Percentiles rank a stretch among this genome's conserved stretches.
phyloP scores from a whole-genome alignment of 192 early-diverging fungal genomes.

The Jimgerdemannia flammicorona region DNA sequence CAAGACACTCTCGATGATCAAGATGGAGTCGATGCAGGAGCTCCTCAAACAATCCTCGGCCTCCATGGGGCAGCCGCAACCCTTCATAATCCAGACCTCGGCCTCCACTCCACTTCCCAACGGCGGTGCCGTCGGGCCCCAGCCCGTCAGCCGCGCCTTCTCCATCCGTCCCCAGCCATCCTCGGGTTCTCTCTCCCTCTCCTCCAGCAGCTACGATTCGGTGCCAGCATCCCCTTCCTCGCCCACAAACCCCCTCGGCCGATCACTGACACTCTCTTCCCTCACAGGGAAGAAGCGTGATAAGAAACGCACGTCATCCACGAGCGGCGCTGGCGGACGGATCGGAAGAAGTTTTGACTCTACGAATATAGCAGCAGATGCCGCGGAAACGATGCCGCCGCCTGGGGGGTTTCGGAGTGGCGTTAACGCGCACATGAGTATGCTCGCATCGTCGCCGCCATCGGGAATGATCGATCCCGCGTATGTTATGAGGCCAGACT shows the following conservation, averaged over 20 bases:
- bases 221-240: background rate
- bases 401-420: background rate
- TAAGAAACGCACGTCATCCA: background rate
- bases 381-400: background rate
- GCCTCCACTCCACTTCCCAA: background rate
- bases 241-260: background rate
- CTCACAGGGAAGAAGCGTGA: background rate
- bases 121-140: background rate
- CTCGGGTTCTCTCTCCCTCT: background rate
- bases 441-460: background rate
- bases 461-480: background rate
- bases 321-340: background rate
- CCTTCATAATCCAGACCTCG: background rate
- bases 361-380: background rate
- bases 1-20: constrained; percentile 1
- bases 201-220: background rate
- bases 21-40: constrained; percentile 5
- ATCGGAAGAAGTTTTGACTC: background rate
- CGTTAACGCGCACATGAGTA: background rate
- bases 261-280: background rate
- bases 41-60: background rate
- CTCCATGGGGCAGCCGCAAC: background rate
- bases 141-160: constrained; percentile 28
- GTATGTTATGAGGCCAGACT: background rate
- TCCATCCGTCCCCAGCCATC: constrained; percentile 16